Conservation (phyloP, 495 filamentous ascomycete genomes). For the Stereocaulon alpinum region DNA sequence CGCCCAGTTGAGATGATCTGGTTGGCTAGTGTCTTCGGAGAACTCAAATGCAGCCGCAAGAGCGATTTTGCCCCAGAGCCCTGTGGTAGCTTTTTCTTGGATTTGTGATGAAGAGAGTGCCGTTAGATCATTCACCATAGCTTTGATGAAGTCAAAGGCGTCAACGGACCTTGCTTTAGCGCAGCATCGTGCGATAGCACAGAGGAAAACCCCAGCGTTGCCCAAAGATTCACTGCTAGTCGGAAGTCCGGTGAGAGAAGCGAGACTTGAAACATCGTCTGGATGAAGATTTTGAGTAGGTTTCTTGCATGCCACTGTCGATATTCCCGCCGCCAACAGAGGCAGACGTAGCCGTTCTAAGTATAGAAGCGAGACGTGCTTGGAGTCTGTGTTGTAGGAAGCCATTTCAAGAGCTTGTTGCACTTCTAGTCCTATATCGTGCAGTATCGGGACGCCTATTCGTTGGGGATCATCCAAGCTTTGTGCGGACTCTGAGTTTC, state of each 20-base stretch:
- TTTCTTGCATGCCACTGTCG: background rate
- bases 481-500: background rate
- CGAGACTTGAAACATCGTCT: background rate
- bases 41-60: constrained; percentile 39
- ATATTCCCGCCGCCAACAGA: constrained; percentile 10
- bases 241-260: background rate
- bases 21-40: constrained; percentile 36
- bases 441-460: background rate
- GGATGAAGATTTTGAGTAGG: background rate
- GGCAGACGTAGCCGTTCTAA: background rate
- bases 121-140: constrained; percentile 8
- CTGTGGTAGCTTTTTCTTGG: background rate
- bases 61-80: constrained; percentile 33
- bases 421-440: constrained; percentile 1
- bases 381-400: background rate
- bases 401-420: constrained; percentile 1
- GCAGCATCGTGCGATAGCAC: constrained; percentile 18
- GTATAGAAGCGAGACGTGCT: background rate
- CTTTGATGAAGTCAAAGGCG: constrained; percentile 11
- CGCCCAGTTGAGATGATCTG: constrained; percentile 41
- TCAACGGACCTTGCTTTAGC: constrained; percentile 11
- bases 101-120: background rate
- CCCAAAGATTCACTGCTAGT: background rate
- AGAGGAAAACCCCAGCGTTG: constrained; percentile 14
- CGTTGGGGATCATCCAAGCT: too few relatives aligned